These are phyloP conservation scores for Cyclocybe cylindracea DNA, from an alignment of 768 basidiomycete species.

Conservation along the genomic window DNA sequence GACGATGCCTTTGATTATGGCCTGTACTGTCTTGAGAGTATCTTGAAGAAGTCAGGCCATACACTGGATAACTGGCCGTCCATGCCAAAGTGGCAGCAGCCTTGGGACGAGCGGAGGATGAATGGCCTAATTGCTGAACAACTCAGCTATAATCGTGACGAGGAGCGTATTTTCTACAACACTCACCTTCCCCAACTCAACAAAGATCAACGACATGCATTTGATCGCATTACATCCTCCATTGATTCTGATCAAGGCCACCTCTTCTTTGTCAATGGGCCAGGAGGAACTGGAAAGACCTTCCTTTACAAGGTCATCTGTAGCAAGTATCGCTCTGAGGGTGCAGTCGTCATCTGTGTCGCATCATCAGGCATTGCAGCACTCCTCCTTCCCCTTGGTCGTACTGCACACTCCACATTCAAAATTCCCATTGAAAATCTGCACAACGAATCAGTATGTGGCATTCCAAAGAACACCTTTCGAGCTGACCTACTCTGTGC, in stretches of 20 bases:
- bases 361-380: conserved; percentile 53
- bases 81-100: conserved; percentile 30
- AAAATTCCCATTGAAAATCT: conserved; percentile 42
- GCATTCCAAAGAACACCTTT: conserved; percentile 28
- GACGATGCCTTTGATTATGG: conserved; percentile 45
- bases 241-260: conserved; percentile 8
- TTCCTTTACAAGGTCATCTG: conserved; percentile 40
- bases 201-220: conserved; percentile 26
- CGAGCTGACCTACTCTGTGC: conserved; percentile 17
- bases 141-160: conserved; percentile 24
- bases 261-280: conserved; percentile 43
- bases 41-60: conserved; percentile 24
- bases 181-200: conserved; percentile 18
- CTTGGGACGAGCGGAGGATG: conserved; percentile 23
- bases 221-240: neutral
- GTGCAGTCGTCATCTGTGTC: conserved; percentile 43
- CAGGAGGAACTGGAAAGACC: conserved; percentile 48
- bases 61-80: conserved; percentile 22
- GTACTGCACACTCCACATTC: conserved; percentile 40
- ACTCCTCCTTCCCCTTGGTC: conserved; percentile 31
- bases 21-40: conserved; percentile 27
- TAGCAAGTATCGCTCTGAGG: conserved; percentile 23
- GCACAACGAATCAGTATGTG: conserved; percentile 25
- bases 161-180: neutral
- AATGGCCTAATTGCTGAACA: conserved; percentile 36